These are phyloP conservation scores for Senecio squalidus DNA, from an alignment of 140 eudicot species.

Conservation along the genomic window DNA sequence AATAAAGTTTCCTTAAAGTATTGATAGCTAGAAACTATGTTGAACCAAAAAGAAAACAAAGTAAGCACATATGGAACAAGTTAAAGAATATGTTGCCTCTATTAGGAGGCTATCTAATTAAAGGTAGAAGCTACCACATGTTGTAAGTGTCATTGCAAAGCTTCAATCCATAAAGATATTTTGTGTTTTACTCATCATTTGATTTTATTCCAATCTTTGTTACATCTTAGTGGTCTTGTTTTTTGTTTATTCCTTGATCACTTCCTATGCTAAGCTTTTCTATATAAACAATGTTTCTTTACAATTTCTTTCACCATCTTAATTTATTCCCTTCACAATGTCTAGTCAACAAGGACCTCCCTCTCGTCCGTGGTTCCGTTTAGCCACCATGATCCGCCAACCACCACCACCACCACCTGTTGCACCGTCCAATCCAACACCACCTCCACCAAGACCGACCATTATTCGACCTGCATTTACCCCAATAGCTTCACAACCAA, in stretches of 20 bases:
- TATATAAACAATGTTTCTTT: conserved; percentile 20
- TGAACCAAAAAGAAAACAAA: not conserved
- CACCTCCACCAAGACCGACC: conserved; percentile 29
- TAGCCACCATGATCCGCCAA: conserved; percentile 40
- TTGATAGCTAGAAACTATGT: not conserved
- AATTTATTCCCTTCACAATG: conserved; percentile 27
- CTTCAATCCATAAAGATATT: conserved; percentile 14
- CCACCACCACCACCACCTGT: conserved; percentile 30
- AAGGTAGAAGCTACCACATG: conserved; percentile 20
- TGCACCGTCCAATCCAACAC: conserved; percentile 21
- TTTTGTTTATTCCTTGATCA: conserved; percentile 28
- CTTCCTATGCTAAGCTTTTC: conserved; percentile 7
- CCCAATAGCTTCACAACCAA: conserved; percentile 12
- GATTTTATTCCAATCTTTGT: conserved; percentile 22
- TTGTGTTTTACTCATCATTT: conserved; percentile 12
- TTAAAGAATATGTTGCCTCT: conserved; percentile 26
- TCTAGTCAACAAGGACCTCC: conserved; percentile 49
- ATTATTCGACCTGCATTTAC: conserved; percentile 47
- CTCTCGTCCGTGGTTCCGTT: conserved; percentile 55
- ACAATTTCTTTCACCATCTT: conserved; percentile 4
- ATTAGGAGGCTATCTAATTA: conserved; percentile 25
- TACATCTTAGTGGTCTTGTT: conserved; percentile 4
- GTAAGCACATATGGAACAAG: not conserved
- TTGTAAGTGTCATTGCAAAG: conserved; percentile 23
- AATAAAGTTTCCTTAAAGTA: too few relatives aligned